These are phyloP conservation scores for Penicillium goetzii DNA, from an alignment of 495 filamentous ascomycete species.

Conservation along the genomic window DNA sequence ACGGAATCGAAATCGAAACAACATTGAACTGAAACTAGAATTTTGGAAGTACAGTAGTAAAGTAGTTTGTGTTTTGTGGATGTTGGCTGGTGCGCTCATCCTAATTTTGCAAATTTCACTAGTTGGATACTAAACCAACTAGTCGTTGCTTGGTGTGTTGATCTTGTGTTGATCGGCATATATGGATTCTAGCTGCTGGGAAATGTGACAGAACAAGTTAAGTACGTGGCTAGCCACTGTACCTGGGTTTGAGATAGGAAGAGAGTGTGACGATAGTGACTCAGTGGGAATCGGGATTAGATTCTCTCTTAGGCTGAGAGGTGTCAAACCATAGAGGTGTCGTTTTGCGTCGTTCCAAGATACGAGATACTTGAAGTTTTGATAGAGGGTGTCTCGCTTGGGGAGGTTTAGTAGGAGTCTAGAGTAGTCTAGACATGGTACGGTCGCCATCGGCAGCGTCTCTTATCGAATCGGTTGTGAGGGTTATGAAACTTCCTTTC, in stretches of 20 bases:
- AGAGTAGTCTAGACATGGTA: not conserved
- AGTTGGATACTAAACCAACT: not conserved
- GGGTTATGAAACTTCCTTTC: too few species aligned
- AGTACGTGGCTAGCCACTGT: not conserved
- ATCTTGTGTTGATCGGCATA: constrained; percentile 9
- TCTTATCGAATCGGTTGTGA: too few species aligned
- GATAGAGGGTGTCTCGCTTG: not conserved
- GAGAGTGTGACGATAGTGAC: not conserved
- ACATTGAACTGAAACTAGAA: not conserved
- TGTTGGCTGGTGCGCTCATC: not conserved
- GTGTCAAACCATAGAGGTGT: not conserved
- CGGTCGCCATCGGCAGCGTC: not conserved
- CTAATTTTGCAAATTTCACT: not conserved
- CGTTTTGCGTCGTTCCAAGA: not conserved
- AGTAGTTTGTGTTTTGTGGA: not conserved
- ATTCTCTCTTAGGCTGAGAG: not conserved
- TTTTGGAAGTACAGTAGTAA: not conserved
- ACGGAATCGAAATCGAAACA: not conserved
- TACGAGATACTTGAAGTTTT: not conserved
- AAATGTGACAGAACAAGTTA: not conserved
- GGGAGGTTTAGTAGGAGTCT: not conserved
- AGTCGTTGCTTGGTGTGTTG: constrained; percentile 8
- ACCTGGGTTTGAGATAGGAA: not conserved
- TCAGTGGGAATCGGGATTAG: not conserved
- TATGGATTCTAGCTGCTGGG: not conserved